Base-by-base conservation (phyloP, 176 grass and related monocot genomes). In the Coix lacrymajobi region DNA sequence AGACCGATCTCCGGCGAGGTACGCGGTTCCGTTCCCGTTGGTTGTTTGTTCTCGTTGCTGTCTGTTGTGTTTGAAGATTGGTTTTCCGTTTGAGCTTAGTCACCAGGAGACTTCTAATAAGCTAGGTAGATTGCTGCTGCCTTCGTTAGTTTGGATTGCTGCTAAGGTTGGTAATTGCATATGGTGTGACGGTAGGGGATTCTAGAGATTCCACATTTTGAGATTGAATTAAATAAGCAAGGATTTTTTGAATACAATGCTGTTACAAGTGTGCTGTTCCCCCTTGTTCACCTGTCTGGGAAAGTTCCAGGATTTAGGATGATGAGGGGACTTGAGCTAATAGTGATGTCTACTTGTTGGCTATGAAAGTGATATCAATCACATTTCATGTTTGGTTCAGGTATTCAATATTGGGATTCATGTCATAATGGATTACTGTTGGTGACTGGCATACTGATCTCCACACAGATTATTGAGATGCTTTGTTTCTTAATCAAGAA, bases 1-100 rank as follows among this genome's bases (percentile, higher is more conserved):
- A 88, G 87, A 36, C 84, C 83, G 60, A 90, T 89, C 81, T 57
- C 86, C 72, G n/a, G 83, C 38, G 93, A 99, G 91, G 96, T 85
- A 73, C 46, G 80, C 71, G 26, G 33, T 32, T 65, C 66, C 37
- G 65, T 39, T 34, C 26, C 72, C 46, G 44, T 54, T 77, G 29
- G 15, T 7, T 66, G 52, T 43, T 54, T 57, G 4, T 58, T 77
- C 64, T 8, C 26, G 13, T 5, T 36, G 40, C 25, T 8, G 26
- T 2, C 26, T 57, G 19, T 11, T 58, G 0, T 20, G 24, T 28
- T 62, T 13, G 41, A 11, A 22, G 26, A 51, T 75, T 4, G 48
- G 2, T 67, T 74, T 38, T 26, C 31, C 19, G 19, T 10, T 4
- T 20, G 17, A 78, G 57, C 65, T 71, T 49, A 38, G 22, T 29